Conservation (phyloP, 495 filamentous ascomycete genomes). For the Aspergillus nidulans region DNA sequence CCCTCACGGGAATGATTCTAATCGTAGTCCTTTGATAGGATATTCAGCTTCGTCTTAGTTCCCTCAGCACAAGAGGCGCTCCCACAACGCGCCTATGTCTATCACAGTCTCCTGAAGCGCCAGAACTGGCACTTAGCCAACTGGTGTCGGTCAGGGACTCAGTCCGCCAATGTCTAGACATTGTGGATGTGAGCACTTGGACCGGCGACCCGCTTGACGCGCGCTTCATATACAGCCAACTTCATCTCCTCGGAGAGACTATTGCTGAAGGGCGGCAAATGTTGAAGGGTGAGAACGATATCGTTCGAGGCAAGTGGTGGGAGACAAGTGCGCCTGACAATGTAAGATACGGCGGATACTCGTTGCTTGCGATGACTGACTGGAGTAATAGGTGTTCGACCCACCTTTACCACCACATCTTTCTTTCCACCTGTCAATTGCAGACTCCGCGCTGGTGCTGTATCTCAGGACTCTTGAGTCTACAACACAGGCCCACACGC, state of each 20-base stretch:
- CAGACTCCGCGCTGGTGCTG: constrained; percentile 72
- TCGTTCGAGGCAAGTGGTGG: constrained; percentile 53
- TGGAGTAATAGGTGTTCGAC: constrained; percentile 43
- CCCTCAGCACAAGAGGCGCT: constrained; percentile 41
- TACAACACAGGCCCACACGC: constrained; percentile 51
- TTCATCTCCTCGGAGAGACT: constrained; percentile 70
- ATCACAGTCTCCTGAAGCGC: constrained; percentile 43
- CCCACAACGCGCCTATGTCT: constrained; percentile 53
- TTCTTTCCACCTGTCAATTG: constrained; percentile 71
- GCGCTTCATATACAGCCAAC: constrained; percentile 71
- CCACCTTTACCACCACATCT: constrained; percentile 56
- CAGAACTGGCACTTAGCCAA: constrained; percentile 57
- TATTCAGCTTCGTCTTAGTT: constrained; percentile 45
- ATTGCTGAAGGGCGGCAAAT: constrained; percentile 62
- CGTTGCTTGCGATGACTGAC: not conserved
- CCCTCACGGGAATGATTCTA: not conserved
- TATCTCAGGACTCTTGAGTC: constrained; percentile 75
- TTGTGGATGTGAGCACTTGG: constrained; percentile 70
- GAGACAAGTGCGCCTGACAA: constrained; percentile 50
- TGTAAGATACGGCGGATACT: constrained; percentile 28
- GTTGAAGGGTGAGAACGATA: constrained; percentile 46
- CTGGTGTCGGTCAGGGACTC: constrained; percentile 65
- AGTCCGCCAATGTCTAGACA: constrained; percentile 74
- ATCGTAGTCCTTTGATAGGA: constrained; percentile 32
- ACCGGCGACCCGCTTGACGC: constrained; percentile 55